Evolutionary conservation across 139 green algal species (phyloP), one percentile per base, ranked within the genome.

Genomic region (Micromonas commoda): DNA sequence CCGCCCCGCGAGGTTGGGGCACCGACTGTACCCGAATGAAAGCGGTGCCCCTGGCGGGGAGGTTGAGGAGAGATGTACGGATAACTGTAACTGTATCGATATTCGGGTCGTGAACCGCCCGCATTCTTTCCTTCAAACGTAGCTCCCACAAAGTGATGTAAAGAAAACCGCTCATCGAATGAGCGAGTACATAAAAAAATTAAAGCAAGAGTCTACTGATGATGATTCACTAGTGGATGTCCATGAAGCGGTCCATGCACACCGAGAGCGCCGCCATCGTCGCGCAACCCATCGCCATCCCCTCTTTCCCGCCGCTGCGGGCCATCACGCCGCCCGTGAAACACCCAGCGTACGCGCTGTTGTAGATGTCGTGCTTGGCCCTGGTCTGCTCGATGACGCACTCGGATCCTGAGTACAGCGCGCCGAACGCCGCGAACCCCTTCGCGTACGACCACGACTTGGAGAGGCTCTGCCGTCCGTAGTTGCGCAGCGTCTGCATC

Each of bases 331-430:
- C 94, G 0, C 94, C 94, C 4, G 93, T 93, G 28, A 92, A 89
- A 72, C 93, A 98, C 0, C 94, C 94, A 2, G 94, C 94, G 65
- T 93, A 88, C 53, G 91, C 82, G 1, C 83, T 88, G 83, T 98
- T 98, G 38, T 84, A 89, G 6, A 86, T 88, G 82, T 98, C 94
- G 76, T 97, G 93, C 82, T 91, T 95, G 23, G 91, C 94, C 0
- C 57, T 68, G 24, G 82, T 85, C 83, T 94, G 96, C 77, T 98
- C 94, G 2, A 98, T 92, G 5, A 97, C 80, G 78, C 93, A 97
- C 85, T 98, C 94, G 53, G 86, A 92, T 31, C 91, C 92, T 2
- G 91, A 89, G 83, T 93, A 98, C 5, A 98, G 78, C 0, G 89
- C 87, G 0, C 94, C 94, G 82, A 98, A 92, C 9, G 85, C 73